Base-by-base conservation (phyloP, 345 rosid species). In the Capsella bursapastoris region DNA sequence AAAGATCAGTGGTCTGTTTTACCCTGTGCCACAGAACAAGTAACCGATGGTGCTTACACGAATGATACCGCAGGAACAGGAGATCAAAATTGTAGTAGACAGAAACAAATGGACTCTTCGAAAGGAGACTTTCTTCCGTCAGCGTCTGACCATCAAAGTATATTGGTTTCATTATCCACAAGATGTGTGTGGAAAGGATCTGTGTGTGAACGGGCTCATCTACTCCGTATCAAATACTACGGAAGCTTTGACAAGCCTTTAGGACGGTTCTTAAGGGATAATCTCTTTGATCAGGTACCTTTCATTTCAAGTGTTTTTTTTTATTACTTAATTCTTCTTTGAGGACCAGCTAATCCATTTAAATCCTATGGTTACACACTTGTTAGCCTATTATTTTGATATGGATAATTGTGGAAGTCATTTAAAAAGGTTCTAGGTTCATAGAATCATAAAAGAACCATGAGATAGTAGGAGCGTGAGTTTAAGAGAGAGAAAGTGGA, bases 141-240 rank as follows among this genome's bases (percentile, higher is more conserved):
- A 72, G 74, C 96, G 75, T 89, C 97, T 22, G 97, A 92, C 70
- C 92, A 95, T 81, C 99, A 88, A 79, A 95, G 98, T 86, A 95
- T 95, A 81, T 82, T 95, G 86, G 98, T 95, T 71, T 92, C 99
- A 48, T 79, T 88, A 52, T 92, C 99, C 70, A 86, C 96, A 53
- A 90, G 99, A 56, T 92, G 97, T 71, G 96, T 92, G 52, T 84
- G 92, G 94, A 90, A 95, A 70, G 98, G 98, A 59, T 89, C 94
- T 64, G 92, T 92, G 34, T 95, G 98, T 82, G 92, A 90, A 78
- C 79, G 83, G 80, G 84, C 99, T 57, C 97, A 92, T 80, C 87
- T 95, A 55, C 81, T 89, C 43, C 90, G 99, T 68, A 92, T 95
- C 64, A 95, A 92, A 82, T 95, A 95, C 81, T 95, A 92, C 76